These are phyloP conservation scores for Cairneyella variabilis DNA, from an alignment of 495 filamentous ascomycete species.

Conservation along the genomic window DNA sequence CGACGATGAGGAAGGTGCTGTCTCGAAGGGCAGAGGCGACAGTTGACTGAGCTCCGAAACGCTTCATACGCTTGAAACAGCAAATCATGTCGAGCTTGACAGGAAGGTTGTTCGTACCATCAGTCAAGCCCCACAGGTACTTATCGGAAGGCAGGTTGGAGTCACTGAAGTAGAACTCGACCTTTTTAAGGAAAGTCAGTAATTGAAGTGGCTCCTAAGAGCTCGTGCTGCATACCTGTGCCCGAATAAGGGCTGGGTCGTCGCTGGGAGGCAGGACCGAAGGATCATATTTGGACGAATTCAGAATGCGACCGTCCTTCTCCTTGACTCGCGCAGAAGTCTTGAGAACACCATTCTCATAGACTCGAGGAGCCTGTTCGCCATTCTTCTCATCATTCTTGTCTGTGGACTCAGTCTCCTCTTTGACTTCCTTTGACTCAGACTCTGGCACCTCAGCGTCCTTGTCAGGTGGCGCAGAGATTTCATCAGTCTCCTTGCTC, in stretches of 20 bases:
- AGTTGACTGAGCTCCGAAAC: constrained; percentile 78
- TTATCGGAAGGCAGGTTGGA: constrained; percentile 86
- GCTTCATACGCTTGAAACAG: constrained; percentile 89
- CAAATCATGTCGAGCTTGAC: constrained; percentile 71
- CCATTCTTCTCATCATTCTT: constrained; percentile 1
- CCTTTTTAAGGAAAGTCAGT: constrained; percentile 43
- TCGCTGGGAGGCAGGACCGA: constrained; percentile 57
- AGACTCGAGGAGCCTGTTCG: no score
- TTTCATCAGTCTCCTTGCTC: constrained; percentile 24
- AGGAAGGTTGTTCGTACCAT: constrained; percentile 72
- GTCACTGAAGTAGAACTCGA: constrained; percentile 97
- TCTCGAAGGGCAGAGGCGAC: constrained; percentile 78
- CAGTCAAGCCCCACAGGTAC: constrained; percentile 73
- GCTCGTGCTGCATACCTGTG: constrained; percentile 52
- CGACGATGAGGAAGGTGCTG: constrained; percentile 62
- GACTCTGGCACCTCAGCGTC: background rate
- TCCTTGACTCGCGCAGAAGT: constrained; percentile 12
- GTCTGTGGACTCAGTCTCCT: background rate
- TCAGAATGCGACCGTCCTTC: background rate
- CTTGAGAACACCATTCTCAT: constrained; percentile 11
- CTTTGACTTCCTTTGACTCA: constrained; percentile 14
- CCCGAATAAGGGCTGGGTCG: constrained; percentile 73
- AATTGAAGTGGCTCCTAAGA: constrained; percentile 23
- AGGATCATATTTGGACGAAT: constrained; percentile 61
- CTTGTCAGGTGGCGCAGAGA: constrained; percentile 17